phyloP scores from a whole-genome alignment of 805 yeast genomes.

The Yueomyces sinensis region DNA sequence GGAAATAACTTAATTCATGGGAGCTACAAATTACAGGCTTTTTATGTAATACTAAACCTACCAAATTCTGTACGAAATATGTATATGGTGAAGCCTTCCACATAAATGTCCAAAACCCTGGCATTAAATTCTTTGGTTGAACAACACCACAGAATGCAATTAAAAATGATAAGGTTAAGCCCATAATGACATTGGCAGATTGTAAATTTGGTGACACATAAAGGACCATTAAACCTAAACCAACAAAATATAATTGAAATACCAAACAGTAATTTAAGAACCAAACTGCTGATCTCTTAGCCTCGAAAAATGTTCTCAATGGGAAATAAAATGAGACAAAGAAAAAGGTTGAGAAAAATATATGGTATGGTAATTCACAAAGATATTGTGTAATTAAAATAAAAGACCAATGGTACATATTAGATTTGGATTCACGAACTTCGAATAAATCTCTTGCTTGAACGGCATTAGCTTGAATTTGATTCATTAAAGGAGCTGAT shows the following conservation, averaged over 20 bases:
- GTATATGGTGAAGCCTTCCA: slow-evolving; percentile 31
- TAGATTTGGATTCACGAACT: slow-evolving; percentile 29
- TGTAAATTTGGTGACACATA: slow-evolving; percentile 14
- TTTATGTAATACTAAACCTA: slow-evolving; percentile 37
- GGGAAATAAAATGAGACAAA: slow-evolving; percentile 32
- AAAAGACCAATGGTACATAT: slow-evolving; percentile 30
- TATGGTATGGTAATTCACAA: slow-evolving; percentile 26
- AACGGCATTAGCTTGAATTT: slow-evolving; percentile 26
- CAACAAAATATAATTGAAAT: slow-evolving; percentile 34
- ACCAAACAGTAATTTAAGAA: slow-evolving; percentile 29
- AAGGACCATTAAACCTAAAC: slow-evolving; percentile 27
- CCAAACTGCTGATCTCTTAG: slow-evolving; percentile 29
- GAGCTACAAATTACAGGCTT: slow-evolving; percentile 30
- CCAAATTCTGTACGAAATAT: slow-evolving; percentile 31
- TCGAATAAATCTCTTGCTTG: slow-evolving; percentile 29
- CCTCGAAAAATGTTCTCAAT: slow-evolving; percentile 18
- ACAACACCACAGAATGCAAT: slow-evolving; percentile 28
- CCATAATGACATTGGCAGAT: slow-evolving; percentile 18
- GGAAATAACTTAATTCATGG: slow-evolving; percentile 10
- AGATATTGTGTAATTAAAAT: slow-evolving; percentile 24
- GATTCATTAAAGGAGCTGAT: slow-evolving; percentile 29
- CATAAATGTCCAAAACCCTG: slow-evolving; percentile 32
- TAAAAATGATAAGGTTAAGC: slow-evolving; percentile 18
- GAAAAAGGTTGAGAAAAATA: slow-evolving; percentile 19
- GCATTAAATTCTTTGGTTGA: slow-evolving; percentile 26